These are phyloP conservation scores for Zygnema circumcarinatum DNA, from an alignment of 139 green algal species.

Conservation along the genomic window DNA sequence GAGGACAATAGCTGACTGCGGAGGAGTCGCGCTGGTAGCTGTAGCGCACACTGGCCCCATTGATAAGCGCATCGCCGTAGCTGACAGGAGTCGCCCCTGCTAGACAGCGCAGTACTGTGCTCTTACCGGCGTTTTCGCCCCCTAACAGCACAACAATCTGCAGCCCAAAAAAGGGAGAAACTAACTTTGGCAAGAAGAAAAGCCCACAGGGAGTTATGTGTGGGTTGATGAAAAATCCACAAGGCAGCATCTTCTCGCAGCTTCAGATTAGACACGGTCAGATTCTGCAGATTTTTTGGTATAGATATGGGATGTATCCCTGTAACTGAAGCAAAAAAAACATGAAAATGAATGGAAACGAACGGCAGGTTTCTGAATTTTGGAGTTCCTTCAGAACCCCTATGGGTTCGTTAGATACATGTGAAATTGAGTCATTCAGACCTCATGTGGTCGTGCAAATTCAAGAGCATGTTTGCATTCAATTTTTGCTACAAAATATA, in stretches of 20 bases:
- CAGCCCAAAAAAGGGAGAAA: background rate
- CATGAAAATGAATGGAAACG: too few species aligned
- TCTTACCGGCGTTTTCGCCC: constrained; percentile 34
- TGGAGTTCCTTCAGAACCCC: too few species aligned
- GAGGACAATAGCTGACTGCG: constrained; percentile 39
- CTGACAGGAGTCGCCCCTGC: constrained; percentile 12
- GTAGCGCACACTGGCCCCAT: constrained; percentile 44
- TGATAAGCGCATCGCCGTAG: constrained; percentile 48
- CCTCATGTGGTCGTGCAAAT: too few species aligned
- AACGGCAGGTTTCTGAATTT: too few species aligned
- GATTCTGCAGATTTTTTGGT: background rate
- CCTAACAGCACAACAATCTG: constrained; percentile 53
- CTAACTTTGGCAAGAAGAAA: background rate
- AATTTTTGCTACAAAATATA: too few species aligned
- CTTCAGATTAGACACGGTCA: too few species aligned
- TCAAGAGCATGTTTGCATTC: too few species aligned
- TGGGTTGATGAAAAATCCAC: background rate
- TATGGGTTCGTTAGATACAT: too few species aligned
- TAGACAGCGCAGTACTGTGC: constrained; percentile 37
- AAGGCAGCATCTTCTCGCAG: too few species aligned
- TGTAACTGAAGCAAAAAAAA: too few species aligned
- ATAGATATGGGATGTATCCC: background rate
- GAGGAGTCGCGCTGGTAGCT: constrained; percentile 21
- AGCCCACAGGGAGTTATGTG: background rate
- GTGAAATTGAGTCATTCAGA: too few species aligned